A percentile compares a stretch with the other conserved stretches of the same genome.
Conservation (phyloP, 345 rosid genomes). For the Sisymbrium irio region DNA sequence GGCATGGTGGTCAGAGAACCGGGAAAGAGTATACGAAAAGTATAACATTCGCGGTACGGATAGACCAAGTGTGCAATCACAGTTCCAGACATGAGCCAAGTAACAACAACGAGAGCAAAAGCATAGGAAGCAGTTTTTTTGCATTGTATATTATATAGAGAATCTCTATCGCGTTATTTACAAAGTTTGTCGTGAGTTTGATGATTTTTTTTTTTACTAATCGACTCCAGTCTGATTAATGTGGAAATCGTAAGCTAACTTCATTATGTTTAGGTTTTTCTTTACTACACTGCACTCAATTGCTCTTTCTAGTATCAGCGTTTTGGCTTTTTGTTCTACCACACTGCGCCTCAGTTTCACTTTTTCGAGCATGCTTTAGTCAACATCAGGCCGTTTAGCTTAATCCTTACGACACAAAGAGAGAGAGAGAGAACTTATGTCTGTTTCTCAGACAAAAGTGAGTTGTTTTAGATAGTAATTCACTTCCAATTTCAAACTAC, state of each 20-base stretch:
- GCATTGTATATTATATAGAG: conserved; percentile 28
- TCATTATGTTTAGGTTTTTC: background rate
- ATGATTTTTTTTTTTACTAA: background rate
- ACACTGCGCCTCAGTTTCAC: background rate
- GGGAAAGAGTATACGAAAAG: conserved; percentile 79
- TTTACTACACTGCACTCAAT: background rate
- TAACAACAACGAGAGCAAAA: background rate
- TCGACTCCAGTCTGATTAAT: background rate
- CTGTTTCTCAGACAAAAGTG: background rate
- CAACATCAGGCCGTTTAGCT: conserved; percentile 10
- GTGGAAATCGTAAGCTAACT: background rate
- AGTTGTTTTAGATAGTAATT: background rate
- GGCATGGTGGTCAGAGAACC: conserved; percentile 97
- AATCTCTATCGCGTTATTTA: background rate
- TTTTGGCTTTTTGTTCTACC: background rate
- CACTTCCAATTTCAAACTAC: background rate
- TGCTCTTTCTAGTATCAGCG: background rate
- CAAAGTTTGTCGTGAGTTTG: conserved; percentile 22
- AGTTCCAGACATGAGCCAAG: conserved; percentile 19
- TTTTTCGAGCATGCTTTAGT: background rate
- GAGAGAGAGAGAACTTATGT: background rate
- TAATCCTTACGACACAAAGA: background rate
- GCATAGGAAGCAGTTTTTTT: conserved; percentile 14
- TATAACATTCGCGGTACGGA: conserved; percentile 81
- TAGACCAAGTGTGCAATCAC: conserved; percentile 47